Percentiles rank a stretch among this genome's conserved stretches.
Conservation (phyloP, 2,329 filamentous ascomycete genomes). For the Phaeophleospora eucalypticola region DNA sequence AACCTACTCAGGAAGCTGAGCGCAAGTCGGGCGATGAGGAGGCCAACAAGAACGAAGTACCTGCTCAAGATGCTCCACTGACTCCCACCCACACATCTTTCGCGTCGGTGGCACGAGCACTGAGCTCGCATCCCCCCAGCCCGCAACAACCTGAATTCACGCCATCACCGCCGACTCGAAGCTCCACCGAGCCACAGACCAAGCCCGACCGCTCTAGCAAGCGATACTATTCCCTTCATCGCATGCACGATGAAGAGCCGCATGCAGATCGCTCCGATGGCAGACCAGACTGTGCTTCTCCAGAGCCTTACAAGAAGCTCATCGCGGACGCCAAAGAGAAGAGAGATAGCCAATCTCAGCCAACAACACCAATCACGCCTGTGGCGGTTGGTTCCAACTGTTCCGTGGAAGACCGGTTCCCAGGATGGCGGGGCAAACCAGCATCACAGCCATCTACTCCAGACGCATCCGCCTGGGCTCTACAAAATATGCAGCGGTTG, state of each 20-base stretch:
- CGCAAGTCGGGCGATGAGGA: too few relatives aligned
- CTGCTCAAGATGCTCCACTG: not conserved
- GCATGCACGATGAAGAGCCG: not conserved
- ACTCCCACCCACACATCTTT: conserved; percentile 2
- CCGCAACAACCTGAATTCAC: not conserved
- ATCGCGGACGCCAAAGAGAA: not conserved
- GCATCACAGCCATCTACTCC: conserved; percentile 12
- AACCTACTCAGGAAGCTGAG: too few relatives aligned
- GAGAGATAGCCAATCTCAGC: not conserved
- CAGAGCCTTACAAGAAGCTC: not conserved
- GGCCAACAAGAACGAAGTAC: not conserved
- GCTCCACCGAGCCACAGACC: not conserved
- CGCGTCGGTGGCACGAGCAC: conserved; percentile 7
- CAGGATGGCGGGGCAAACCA: conserved; percentile 27
- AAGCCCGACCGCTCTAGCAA: not conserved
- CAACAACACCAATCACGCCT: not conserved
- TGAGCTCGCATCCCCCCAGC: conserved; percentile 7
- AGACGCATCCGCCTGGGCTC: conserved; percentile 2
- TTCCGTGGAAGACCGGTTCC: conserved; percentile 28
- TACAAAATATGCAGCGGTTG: not conserved
- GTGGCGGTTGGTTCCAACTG: conserved; percentile 13
- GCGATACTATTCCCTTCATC: conserved; percentile 10
- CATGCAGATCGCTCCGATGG: not conserved
- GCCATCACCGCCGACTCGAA: not conserved
- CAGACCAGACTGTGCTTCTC: not conserved